Conservation (phyloP, 139 green algal species). For the Marvania coccoides region DNA sequence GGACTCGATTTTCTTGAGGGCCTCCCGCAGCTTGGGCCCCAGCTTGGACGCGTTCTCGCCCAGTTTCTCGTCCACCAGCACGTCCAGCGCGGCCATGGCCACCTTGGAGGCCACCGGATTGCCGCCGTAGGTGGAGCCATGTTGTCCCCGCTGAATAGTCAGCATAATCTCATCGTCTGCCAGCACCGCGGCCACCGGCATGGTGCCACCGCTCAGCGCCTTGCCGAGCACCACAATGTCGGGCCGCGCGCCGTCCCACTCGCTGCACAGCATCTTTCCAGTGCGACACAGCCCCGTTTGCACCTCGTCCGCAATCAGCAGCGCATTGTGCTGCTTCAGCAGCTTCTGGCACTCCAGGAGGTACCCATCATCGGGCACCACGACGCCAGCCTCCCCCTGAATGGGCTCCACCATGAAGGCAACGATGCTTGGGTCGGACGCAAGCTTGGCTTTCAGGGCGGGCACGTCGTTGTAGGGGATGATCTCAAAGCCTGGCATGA, state of each 20-base stretch:
- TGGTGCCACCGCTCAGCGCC: conserved; percentile 75
- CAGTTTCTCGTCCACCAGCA: conserved; percentile 91
- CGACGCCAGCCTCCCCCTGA: conserved; percentile 85
- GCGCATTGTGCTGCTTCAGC: conserved; percentile 78
- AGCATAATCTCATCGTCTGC: conserved; percentile 82
- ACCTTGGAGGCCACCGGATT: conserved; percentile 89
- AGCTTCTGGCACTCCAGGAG: conserved; percentile 60
- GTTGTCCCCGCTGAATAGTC: conserved; percentile 74
- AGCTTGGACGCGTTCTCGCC: conserved; percentile 66
- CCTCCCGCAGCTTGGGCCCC: conserved; percentile 55
- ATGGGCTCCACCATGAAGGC: conserved; percentile 99
- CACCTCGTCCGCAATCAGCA: conserved; percentile 96
- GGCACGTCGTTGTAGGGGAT: conserved; percentile 93
- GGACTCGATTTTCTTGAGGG: conserved; percentile 38
- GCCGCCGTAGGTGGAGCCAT: conserved; percentile 88
- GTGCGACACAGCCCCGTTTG: conserved; percentile 94
- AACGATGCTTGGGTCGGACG: conserved; percentile 75
- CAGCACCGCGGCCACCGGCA: conserved; percentile 90
- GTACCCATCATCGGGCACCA: conserved; percentile 91
- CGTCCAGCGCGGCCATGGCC: conserved; percentile 79
- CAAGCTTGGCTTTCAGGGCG: conserved; percentile 65
- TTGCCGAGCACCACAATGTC: conserved; percentile 94
- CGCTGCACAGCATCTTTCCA: conserved; percentile 75
- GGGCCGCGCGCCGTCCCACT: conserved; percentile 80
- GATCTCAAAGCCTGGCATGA: conserved; percentile 89